phyloP scores from a whole-genome alignment of 306 rosid genomes.

The Medicago arabica region DNA sequence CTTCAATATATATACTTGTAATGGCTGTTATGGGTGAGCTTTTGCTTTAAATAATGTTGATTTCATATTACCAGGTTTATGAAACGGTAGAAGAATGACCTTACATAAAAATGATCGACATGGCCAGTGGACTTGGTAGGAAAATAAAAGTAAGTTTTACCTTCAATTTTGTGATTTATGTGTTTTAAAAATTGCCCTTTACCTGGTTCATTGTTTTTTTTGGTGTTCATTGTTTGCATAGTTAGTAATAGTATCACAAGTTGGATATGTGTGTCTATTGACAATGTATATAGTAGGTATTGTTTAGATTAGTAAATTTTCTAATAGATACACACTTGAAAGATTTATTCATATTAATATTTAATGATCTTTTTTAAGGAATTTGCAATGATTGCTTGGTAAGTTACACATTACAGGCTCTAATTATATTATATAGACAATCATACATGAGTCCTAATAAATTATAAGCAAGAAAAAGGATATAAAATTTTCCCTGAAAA shows the following conservation, averaged over 20 bases:
- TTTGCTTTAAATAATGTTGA: too few species aligned
- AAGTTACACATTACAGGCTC: neutral
- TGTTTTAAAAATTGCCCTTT: conserved; percentile 8
- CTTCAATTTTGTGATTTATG: conserved; percentile 22
- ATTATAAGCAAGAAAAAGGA: neutral
- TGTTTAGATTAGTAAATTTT: conserved; percentile 6
- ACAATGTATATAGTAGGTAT: neutral
- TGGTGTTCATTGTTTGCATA: too few species aligned
- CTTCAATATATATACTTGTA: too few species aligned
- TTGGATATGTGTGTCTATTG: conserved; percentile 34
- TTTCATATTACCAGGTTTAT: conserved; percentile 67
- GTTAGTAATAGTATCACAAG: neutral
- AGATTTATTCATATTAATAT: neutral
- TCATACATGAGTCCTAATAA: neutral
- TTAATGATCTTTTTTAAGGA: neutral
- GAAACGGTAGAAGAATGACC: conserved; percentile 98
- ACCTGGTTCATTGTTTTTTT: conserved; percentile 17
- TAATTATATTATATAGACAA: neutral
- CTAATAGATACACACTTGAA: neutral
- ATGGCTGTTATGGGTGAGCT: too few species aligned
- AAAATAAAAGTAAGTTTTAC: conserved; percentile 80
- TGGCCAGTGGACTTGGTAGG: conserved; percentile 96
- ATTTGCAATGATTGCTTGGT: neutral
- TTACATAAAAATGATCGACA: conserved; percentile 96
- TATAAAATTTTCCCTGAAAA: neutral